Conservation (phyloP, 805 yeast species). For the Saccharomycopsis fibuligera region DNA sequence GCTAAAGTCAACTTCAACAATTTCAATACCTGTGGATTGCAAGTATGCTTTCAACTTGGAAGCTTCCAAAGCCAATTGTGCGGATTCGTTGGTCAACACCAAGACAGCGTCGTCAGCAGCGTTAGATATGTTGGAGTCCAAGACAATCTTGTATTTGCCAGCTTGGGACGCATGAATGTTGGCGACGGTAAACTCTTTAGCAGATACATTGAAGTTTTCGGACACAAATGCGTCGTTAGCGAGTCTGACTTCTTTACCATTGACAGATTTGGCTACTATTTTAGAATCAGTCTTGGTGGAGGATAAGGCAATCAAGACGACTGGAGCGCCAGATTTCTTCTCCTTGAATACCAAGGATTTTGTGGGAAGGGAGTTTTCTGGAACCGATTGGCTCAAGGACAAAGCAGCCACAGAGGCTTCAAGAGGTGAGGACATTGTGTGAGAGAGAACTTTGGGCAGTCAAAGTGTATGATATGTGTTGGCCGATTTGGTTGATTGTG, state of each 20-base stretch:
- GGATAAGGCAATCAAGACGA: slow-evolving; percentile 70
- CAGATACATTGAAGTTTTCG: slow-evolving; percentile 49
- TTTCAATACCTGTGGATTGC: slow-evolving; percentile 44
- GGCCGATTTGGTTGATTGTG: too few species aligned
- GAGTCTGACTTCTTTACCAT: slow-evolving; percentile 78
- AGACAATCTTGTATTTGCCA: slow-evolving; percentile 52
- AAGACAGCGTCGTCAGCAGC: slow-evolving; percentile 33
- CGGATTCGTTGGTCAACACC: slow-evolving; percentile 44
- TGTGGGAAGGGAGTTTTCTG: slow-evolving; percentile 47
- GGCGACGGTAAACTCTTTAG: slow-evolving; percentile 60
- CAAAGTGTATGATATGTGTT: too few species aligned
- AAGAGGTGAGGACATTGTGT: too few species aligned
- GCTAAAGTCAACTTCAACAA: slow-evolving; percentile 48
- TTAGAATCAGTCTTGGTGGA: slow-evolving; percentile 64
- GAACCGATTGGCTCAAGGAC: slow-evolving; percentile 49
- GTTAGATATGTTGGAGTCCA: slow-evolving; percentile 46
- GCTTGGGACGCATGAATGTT: slow-evolving; percentile 39
- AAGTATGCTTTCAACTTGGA: slow-evolving; percentile 41
- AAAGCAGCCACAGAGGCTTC: slow-evolving; percentile 63
- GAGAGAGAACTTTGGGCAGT: too few species aligned
- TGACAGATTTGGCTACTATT: slow-evolving; percentile 57
- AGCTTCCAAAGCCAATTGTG: slow-evolving; percentile 47
- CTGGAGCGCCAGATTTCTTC: slow-evolving; percentile 81
- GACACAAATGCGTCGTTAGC: slow-evolving; percentile 77
- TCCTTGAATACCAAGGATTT: slow-evolving; percentile 86